Percentiles rank a stretch among this genome's conserved stretches.
Evolutionary conservation across 2,329 filamentous ascomycete species (phyloP).

Genomic region (Aureobasidium sp.): DNA sequence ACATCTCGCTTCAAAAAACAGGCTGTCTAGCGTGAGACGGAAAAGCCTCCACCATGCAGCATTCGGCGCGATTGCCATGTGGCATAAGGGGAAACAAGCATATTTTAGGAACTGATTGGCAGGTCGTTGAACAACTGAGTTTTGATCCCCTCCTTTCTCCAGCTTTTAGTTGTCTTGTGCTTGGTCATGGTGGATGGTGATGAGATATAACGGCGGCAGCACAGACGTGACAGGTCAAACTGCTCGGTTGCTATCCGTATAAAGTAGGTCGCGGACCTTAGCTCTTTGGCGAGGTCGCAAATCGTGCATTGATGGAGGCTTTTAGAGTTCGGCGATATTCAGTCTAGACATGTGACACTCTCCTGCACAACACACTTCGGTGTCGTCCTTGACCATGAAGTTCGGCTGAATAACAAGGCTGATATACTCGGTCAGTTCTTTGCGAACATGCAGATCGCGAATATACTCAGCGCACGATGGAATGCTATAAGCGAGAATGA

Average conservation of each 20-base stretch:
- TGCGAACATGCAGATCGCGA: background rate
- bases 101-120: background rate
- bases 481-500: background rate
- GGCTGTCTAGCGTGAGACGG: background rate
- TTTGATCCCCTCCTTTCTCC: background rate
- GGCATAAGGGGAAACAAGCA: background rate
- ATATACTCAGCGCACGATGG: background rate
- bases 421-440: background rate
- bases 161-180: background rate
- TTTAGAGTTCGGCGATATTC: background rate
- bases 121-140: background rate
- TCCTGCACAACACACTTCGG: background rate
- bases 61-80: conserved; percentile 8
- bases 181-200: background rate
- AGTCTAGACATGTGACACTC: background rate
- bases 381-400: background rate
- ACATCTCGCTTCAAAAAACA: conserved; percentile 1
- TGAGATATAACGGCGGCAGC: background rate
- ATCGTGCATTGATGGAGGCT: background rate
- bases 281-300: background rate
- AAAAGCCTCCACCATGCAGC: background rate
- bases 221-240: background rate
- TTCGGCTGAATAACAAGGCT: conserved; percentile 9
- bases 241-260: background rate
- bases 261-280: background rate